Evolutionary conservation across 495 filamentous ascomycete genomes (phyloP), one percentile per base, ranked within the genome.

Genomic region (Talaromyces adpressus): DNA sequence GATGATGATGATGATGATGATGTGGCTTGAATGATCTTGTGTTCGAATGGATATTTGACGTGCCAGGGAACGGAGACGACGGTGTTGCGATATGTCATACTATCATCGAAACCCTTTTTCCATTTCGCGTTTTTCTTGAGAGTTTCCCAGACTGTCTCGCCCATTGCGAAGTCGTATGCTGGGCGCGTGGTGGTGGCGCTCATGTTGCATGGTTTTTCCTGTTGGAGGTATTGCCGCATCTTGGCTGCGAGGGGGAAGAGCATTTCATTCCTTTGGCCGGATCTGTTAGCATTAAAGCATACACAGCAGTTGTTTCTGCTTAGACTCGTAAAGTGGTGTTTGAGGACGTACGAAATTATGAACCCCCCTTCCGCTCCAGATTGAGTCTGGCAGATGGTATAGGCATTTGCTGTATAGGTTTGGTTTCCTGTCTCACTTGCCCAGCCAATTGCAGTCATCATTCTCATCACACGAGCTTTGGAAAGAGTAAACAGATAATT

Each of bases 381-480:
- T 57, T 12, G 5, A 25, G 8, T 57, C 6, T 29, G 53, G 29
- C 23, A 57, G 23, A 32, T 29, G 11, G 53, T 57, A 32, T 57
- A 57, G 11, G 53, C 23, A 57, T 57, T 32, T 30, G 53, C 53
- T 18, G 53, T 12, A 23, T 57, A 57, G 20, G 53, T n/a, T 32
- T 57, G 25, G n/a, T 57, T 22, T 57, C 53, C 53, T 4, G 53
- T 57, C 25, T 57, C 53, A 2, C n/a, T 23, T 29, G 53, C 23
- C 23, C 29, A 57, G 6, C 53, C 23, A 32, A 25, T 57, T 4
- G 53, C 53, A 23, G 6, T 57, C 2, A 57, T 11, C 23, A 57
- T 32, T 57, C 53, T 18, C 23, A 57, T 57, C n/a, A 57, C 53
- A 32, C 53, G 53, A 20, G 53, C 53, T 32, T 32, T 57, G 29